Evolutionary conservation across 768 basidiomycete species (phyloP).

Genomic region (Boletus huronensis): DNA sequence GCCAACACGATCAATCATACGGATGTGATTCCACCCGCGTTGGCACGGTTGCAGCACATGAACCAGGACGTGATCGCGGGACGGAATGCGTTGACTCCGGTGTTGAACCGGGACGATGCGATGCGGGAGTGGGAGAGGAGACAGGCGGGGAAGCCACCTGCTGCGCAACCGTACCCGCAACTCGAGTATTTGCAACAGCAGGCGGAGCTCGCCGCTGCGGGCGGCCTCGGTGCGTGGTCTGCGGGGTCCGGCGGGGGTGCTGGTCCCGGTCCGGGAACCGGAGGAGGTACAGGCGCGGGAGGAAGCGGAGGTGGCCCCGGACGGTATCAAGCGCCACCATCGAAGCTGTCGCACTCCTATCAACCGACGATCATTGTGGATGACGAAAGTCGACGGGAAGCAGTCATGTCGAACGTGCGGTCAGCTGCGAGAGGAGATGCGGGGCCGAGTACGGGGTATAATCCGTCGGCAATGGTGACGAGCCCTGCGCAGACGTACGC

Average conservation of each 20-base stretch:
- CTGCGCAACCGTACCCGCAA: conserved; percentile 82
- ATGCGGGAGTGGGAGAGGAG: conserved; percentile 95
- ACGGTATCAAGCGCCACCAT: conserved; percentile 46
- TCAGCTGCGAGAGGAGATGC: conserved; percentile 54
- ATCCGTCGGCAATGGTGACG: conserved; percentile 52
- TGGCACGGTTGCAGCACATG: conserved; percentile 87
- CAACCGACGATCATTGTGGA: conserved; percentile 62
- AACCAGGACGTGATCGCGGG: conserved; percentile 71
- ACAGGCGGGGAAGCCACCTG: conserved; percentile 66
- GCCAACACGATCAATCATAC: conserved; percentile 89
- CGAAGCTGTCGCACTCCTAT: conserved; percentile 32
- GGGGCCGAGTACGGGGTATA: conserved; percentile 40
- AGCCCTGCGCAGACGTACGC: conserved; percentile 76
- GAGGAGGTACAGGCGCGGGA: conserved; percentile 17
- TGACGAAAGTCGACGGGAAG: conserved; percentile 70
- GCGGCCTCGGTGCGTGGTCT: conserved; percentile 58
- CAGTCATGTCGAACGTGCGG: conserved; percentile 78
- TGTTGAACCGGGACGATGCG: conserved; percentile 91
- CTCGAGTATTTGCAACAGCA: conserved; percentile 92
- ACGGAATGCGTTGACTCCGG: conserved; percentile 86
- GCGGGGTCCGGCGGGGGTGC: conserved; percentile 24
- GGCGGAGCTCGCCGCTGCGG: conserved; percentile 72
- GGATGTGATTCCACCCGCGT: conserved; percentile 89
- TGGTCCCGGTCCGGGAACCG: background rate
- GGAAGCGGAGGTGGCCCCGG: conserved; percentile 28